These are phyloP conservation scores for Globisporangium paroecandrum DNA, from an alignment of 352 stramenopile species.

Conservation along the genomic window DNA sequence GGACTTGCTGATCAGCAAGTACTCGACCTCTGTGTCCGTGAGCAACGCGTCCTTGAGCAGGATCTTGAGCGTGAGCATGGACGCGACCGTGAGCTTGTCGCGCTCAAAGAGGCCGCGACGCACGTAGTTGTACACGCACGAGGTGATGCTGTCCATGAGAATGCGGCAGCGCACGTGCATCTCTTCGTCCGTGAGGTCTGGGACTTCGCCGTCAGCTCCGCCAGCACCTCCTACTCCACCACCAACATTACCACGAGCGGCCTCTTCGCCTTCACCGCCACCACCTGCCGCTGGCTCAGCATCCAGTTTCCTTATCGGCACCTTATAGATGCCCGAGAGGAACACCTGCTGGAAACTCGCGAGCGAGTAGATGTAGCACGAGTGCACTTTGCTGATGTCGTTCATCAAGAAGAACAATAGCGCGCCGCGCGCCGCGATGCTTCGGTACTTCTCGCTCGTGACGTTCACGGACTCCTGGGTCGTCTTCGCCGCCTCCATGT, in stretches of 20 bases:
- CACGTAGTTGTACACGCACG: conserved; percentile 95
- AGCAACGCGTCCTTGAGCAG: conserved; percentile 88
- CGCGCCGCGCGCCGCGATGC: conserved; percentile 90
- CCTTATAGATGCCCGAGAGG: conserved; percentile 92
- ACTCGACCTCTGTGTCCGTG: conserved; percentile 85
- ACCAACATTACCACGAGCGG: not conserved
- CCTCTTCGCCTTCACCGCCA: conserved; percentile 17
- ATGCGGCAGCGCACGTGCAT: conserved; percentile 74
- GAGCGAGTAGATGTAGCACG: conserved; percentile 97
- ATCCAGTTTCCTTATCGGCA: conserved; percentile 54
- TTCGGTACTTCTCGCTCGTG: conserved; percentile 94
- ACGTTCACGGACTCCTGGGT: conserved; percentile 92
- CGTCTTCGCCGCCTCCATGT: conserved; percentile 90
- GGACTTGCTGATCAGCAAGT: conserved; percentile 86
- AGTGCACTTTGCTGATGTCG: conserved; percentile 95
- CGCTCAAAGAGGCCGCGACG: conserved; percentile 92
- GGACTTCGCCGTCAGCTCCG: conserved; percentile 3
- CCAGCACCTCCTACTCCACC: conserved; percentile 11
- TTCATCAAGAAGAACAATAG: conserved; percentile 98
- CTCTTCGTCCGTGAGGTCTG: conserved; percentile 89
- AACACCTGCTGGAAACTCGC: conserved; percentile 95
- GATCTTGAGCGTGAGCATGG: conserved; percentile 94
- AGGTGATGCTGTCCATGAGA: conserved; percentile 92
- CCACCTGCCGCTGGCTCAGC: not conserved
- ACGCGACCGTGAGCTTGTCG: conserved; percentile 94